Base-by-base conservation (phyloP, 2,329 filamentous ascomycete species). In the Colletotrichum sp. region DNA sequence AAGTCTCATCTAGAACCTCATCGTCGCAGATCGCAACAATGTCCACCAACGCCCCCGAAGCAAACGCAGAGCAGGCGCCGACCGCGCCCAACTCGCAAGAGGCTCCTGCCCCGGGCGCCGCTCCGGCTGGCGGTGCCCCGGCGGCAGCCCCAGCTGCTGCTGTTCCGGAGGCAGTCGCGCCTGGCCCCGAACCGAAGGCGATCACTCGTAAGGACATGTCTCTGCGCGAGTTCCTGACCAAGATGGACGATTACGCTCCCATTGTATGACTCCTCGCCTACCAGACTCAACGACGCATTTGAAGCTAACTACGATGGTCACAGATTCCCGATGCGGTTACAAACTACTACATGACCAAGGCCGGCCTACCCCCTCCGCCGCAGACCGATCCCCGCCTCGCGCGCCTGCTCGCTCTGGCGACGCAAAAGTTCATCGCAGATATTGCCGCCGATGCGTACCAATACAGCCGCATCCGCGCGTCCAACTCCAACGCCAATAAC, bases 201-300 rank as follows among this genome's bases (percentile, higher is more conserved):
- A 93, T 94, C 2, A 93, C 93, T 68, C 95, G 96, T 84, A 99
- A 99, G 86, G 97, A 99, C 86, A 93, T 94, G 24, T 98, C 95
- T 52, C 87, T 99, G 79, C 94, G 96, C 82, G 96, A 99, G 85
- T 98, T 99, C 83, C 86, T 99, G 21, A 91, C 91, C 78, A 98
- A 98, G 89, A 99, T 99, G 94, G 97, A 99, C 83, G 97, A 99
- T 82, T 99, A 97, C 86, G 96, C 97, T 76, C 97, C 97, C 13
- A 98, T 99, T 81, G 96, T 98, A 90, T 79, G 94, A 87, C 63
- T 70, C n/a, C 28, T 30, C 68, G 24, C 44, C 21, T 36, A 28
- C n/a, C 16, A 28, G 13, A 8, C 15, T 5, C 28, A 5, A 39
- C 55, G 67, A 28, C 21, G 60, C 15, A 36, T 36, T 60, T 9